Evolutionary conservation across 2,329 filamentous ascomycete genomes (phyloP).

Genomic region (Neospermospora avenae): DNA sequence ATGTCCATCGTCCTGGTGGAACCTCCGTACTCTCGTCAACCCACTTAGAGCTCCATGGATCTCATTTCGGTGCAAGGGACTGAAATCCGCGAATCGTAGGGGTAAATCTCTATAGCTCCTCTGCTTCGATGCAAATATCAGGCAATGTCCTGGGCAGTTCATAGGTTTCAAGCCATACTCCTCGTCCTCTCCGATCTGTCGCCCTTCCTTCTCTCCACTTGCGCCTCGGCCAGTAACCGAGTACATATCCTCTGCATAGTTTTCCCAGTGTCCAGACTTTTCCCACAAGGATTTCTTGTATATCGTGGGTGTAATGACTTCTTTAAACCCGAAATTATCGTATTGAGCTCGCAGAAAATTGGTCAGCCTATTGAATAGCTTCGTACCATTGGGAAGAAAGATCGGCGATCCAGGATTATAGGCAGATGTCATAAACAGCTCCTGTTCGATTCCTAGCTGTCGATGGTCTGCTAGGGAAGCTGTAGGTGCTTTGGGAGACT

Average conservation of each 20-base stretch:
- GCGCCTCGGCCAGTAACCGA: conserved; percentile 57
- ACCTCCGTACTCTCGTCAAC: conserved; percentile 77
- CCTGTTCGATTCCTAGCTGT: conserved; percentile 60
- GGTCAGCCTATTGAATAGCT: conserved; percentile 79
- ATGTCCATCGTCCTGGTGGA: conserved; percentile 89
- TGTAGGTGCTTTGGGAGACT: conserved; percentile 18
- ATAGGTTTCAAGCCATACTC: conserved; percentile 87
- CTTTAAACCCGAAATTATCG: conserved; percentile 77
- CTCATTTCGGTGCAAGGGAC: conserved; percentile 82
- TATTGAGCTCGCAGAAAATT: conserved; percentile 83
- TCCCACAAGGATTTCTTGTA: conserved; percentile 89
- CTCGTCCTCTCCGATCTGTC: conserved; percentile 54
- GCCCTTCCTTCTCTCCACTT: conserved; percentile 34
- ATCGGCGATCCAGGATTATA: conserved; percentile 86
- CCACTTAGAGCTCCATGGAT: conserved; percentile 77
- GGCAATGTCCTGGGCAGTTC: conserved; percentile 88
- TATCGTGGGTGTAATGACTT: conserved; percentile 86
- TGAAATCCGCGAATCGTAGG: conserved; percentile 83
- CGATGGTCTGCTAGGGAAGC: conserved; percentile 50
- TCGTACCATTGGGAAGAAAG: conserved; percentile 76
- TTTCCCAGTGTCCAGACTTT: conserved; percentile 81
- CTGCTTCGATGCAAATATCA: conserved; percentile 72
- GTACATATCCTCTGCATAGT: conserved; percentile 92
- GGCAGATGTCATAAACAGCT: conserved; percentile 73
- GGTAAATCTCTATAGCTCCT: conserved; percentile 79